phyloP scores from a whole-genome alignment of 2,329 filamentous ascomycete genomes.

The Botrytis galanthina region DNA sequence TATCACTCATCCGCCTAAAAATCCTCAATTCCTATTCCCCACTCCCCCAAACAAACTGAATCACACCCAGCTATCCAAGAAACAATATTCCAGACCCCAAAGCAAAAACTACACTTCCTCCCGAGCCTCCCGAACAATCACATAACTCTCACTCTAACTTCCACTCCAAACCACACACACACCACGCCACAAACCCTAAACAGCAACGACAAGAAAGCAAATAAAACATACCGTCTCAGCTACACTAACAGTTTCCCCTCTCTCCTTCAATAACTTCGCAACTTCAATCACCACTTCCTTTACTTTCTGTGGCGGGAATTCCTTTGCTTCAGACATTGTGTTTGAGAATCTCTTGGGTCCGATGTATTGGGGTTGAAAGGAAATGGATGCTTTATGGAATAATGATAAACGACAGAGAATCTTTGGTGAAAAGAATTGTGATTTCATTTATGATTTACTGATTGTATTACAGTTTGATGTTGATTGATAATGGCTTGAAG shows the following conservation, averaged over 20 bases:
- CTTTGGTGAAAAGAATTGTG: background rate
- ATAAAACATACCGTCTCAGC: constrained; percentile 54
- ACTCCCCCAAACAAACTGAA: too few relatives aligned
- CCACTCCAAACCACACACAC: background rate
- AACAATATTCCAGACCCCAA: background rate
- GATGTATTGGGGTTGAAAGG: background rate
- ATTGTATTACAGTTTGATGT: background rate
- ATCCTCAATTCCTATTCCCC: too few relatives aligned
- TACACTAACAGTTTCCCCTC: constrained; percentile 56
- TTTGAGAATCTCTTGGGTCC: background rate
- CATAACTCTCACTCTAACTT: background rate
- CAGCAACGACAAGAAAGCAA: background rate
- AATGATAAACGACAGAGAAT: background rate
- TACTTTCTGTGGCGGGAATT: constrained; percentile 35
- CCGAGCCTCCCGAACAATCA: background rate
- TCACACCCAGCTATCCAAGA: background rate
- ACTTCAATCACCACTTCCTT: constrained; percentile 44
- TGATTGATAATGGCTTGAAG: background rate
- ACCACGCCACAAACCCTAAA: background rate
- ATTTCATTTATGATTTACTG: constrained; percentile 14
- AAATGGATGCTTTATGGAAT: background rate
- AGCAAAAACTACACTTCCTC: background rate
- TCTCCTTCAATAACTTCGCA: constrained; percentile 51
- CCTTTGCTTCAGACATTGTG: constrained; percentile 8
- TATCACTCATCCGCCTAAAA: background rate